Evolutionary conservation across 1,284 basidiomycete species (phyloP), one percentile per base, ranked within the genome.

Genomic region (Heterobasidion irregulare): DNA sequence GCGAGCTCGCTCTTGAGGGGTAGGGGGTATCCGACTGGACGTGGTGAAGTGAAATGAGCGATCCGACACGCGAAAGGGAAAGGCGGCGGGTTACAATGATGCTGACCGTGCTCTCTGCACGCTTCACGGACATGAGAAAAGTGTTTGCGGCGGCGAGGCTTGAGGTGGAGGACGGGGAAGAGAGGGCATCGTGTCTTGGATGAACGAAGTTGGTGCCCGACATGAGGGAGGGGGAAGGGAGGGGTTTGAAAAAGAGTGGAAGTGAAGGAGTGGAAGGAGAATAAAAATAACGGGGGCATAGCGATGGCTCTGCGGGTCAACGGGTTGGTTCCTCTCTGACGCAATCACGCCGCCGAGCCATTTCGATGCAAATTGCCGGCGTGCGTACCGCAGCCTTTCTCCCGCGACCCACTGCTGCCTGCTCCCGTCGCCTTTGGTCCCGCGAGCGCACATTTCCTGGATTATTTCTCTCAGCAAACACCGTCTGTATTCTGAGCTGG

Each of bases 21-120:
- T 55, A 55, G 6, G 54, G 54, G 7, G 36, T 49, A 6, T 51
- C 54, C 10, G 54, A 55, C 54, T 55, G 48, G 7, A 33, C 12
- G n/a, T 16, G 19, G 16, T 15, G n/a, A 7, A 18, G 19, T 50
- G 35, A 54, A 13, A 15, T 43, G 35, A n/a, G 43, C 18, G 38
- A 5, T 5, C 26, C 26, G 26, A 26, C 26, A 26, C 12, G 32
- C 2, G 33, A 32, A 43, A 49, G 33, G 48, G 7, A 32, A n/a
- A 16, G 36, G 19, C 15, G 15, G 47, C 33, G 26, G 34, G 36
- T 19, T 36, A 54, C 53, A 18, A 43, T 26, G 36, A 54, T 16
- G 47, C 53, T 54, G 53, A 13, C 33, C 13, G 48, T n/a, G 45
- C 46, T 47, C 47, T 41, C 33, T 26, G 38, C 34, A 6, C 50